Conservation (phyloP, 495 filamentous ascomycete genomes). For the Aspergillus avenaceus region DNA sequence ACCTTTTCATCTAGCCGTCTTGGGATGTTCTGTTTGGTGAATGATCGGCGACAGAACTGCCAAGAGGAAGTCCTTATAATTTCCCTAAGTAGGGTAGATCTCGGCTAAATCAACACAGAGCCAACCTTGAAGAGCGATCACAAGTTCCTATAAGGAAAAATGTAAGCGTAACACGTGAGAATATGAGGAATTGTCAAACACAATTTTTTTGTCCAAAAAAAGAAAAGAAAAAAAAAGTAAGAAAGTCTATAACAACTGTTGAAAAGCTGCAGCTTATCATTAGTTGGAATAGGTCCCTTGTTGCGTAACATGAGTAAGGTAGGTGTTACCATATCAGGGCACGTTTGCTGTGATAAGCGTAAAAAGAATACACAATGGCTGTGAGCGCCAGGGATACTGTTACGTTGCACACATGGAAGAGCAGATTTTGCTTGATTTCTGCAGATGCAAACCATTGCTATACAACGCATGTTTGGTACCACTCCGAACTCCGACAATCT, state of each 20-base stretch:
- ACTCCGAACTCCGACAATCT: neutral
- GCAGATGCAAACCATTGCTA: neutral
- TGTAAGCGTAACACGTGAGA: too few relatives aligned
- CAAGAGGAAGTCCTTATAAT: slow-evolving; percentile 19
- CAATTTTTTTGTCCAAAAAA: neutral
- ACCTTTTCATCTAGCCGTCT: slow-evolving; percentile 2
- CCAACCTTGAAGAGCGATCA: too few relatives aligned
- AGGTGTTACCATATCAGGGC: neutral
- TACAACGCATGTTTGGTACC: neutral
- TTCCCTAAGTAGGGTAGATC: slow-evolving; percentile 12
- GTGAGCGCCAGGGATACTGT: neutral
- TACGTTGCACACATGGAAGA: neutral
- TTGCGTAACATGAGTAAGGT: neutral
- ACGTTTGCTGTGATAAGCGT: neutral
- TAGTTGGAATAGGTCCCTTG: neutral
- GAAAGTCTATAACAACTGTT: neutral
- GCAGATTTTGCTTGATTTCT: neutral
- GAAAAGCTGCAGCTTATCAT: neutral
- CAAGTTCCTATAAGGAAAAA: too few relatives aligned
- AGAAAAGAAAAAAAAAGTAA: neutral
- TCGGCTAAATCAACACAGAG: neutral
- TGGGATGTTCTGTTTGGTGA: neutral
- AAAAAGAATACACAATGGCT: neutral
- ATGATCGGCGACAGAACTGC: slow-evolving; percentile 21
- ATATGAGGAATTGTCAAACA: too few relatives aligned